Percentiles rank a stretch among this genome's conserved stretches.
These are phyloP conservation scores for Astrothelium macrocarpum DNA, from an alignment of 495 filamentous ascomycete species.

Conservation along the genomic window DNA sequence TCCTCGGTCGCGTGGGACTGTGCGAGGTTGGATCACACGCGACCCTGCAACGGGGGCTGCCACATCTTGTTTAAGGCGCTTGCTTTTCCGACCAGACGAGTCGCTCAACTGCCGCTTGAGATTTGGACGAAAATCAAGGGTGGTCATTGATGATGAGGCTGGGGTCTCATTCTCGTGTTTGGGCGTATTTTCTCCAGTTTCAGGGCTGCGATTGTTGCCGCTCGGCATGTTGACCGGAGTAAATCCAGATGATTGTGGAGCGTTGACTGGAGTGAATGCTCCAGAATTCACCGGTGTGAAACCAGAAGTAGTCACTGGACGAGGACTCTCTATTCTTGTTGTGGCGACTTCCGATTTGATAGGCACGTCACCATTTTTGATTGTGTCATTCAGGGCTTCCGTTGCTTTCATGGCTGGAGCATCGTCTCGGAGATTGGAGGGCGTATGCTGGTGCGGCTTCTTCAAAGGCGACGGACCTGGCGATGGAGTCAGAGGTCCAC, in stretches of 20 bases:
- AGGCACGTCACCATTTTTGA: slow-evolving; percentile 43
- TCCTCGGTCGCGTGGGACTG: neutral
- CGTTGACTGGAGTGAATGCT: slow-evolving; percentile 57
- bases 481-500: slow-evolving; percentile 89
- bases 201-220: slow-evolving; percentile 42
- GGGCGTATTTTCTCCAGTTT: slow-evolving; percentile 37
- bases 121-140: slow-evolving; percentile 34
- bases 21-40: neutral
- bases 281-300: slow-evolving; percentile 72
- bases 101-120: slow-evolving; percentile 70
- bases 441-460: slow-evolving; percentile 58
- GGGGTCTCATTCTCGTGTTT: slow-evolving; percentile 44
- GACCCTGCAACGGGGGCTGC: slow-evolving; percentile 77
- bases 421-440: slow-evolving; percentile 53
- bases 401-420: slow-evolving; percentile 65
- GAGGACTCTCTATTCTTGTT: slow-evolving; percentile 31
- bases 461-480: slow-evolving; percentile 80
- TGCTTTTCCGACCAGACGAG: slow-evolving; percentile 72
- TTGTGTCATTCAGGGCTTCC: slow-evolving; percentile 53
- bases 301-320: slow-evolving; percentile 42
- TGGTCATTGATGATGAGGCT: slow-evolving; percentile 15
- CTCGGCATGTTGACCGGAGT: slow-evolving; percentile 63
- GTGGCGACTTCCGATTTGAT: slow-evolving; percentile 43
- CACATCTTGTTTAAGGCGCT: slow-evolving; percentile 84
- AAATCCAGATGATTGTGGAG: slow-evolving; percentile 46